Evolutionary conservation across 2,329 filamentous ascomycete genomes (phyloP).

Genomic region (Tolypocladium pustulatum): DNA sequence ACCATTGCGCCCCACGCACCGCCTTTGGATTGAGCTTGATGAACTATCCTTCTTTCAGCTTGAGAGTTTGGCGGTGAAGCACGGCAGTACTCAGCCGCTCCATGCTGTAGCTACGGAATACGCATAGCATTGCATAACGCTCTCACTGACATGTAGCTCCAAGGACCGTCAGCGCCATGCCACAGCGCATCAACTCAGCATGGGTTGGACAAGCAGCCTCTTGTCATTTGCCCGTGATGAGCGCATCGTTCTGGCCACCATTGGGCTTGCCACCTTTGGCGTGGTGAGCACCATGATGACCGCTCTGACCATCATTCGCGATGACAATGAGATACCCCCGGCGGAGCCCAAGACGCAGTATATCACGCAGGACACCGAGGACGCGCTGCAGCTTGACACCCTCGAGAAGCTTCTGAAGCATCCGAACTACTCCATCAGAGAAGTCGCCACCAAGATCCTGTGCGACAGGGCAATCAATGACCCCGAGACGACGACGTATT

Average conservation of each 20-base stretch:
- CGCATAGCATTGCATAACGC: not conserved
- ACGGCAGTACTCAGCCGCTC: constrained; percentile 7
- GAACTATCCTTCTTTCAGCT: constrained; percentile 2
- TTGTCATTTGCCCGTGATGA: constrained; percentile 34
- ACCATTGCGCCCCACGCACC: not conserved
- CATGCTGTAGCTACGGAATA: not conserved
- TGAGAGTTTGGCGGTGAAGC: constrained; percentile 9
- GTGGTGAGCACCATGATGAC: constrained; percentile 46
- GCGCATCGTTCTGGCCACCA: constrained; percentile 39
- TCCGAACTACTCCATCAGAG: constrained; percentile 62
- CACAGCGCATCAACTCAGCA: constrained; percentile 10
- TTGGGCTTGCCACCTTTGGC: constrained; percentile 48
- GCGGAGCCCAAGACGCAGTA: constrained; percentile 57
- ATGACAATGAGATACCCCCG: constrained; percentile 56
- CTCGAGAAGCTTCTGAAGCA: constrained; percentile 57
- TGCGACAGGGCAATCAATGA: constrained; percentile 51
- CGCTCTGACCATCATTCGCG: constrained; percentile 48
- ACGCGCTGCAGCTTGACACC: constrained; percentile 56
- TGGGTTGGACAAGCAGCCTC: constrained; percentile 25
- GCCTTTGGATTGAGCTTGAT: not conserved
- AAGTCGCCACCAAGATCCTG: constrained; percentile 52
- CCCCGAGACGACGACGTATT: constrained; percentile 31
- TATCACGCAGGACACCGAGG: constrained; percentile 66
- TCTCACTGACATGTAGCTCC: not conserved
- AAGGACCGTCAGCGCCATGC: not conserved